Evolutionary conservation across 352 stramenopile genomes (phyloP).

Genomic region (Peronospora destructor): DNA sequence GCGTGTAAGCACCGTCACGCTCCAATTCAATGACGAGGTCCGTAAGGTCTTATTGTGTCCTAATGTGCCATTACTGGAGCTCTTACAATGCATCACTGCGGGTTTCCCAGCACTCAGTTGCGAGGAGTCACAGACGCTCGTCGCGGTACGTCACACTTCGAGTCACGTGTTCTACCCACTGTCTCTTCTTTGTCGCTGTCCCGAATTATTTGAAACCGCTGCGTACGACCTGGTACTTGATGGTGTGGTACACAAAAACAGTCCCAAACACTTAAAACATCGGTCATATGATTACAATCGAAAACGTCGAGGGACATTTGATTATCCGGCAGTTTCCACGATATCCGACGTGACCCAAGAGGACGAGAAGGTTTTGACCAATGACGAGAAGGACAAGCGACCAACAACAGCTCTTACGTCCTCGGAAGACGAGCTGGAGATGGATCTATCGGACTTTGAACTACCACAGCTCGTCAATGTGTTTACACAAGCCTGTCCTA

Average conservation of each 20-base stretch:
- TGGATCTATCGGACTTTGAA: slow-evolving; percentile 81
- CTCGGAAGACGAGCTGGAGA: slow-evolving; percentile 35
- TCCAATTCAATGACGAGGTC: slow-evolving; percentile 25
- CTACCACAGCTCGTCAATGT: slow-evolving; percentile 76
- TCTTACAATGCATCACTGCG: slow-evolving; percentile 42
- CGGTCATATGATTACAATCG: slow-evolving; percentile 7
- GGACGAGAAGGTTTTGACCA: slow-evolving; percentile 18
- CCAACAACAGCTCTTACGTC: slow-evolving; percentile 9
- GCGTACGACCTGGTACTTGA: slow-evolving; percentile 41
- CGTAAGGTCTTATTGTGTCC: slow-evolving; percentile 39
- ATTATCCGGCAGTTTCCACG: slow-evolving; percentile 14
- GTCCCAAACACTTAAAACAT: slow-evolving; percentile 8
- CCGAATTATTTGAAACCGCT: slow-evolving; percentile 44
- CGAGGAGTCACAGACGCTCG: slow-evolving; percentile 2
- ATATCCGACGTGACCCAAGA: slow-evolving; percentile 26
- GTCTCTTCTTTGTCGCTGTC: slow-evolving; percentile 52
- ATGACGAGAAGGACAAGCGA: slow-evolving; percentile 14
- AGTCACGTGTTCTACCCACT: slow-evolving; percentile 56
- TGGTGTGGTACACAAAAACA: slow-evolving; percentile 3
- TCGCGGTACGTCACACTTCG: slow-evolving; percentile 22
- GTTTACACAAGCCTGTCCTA: slow-evolving; percentile 73
- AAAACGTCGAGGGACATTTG: slow-evolving; percentile 19
- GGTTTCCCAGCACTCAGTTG: slow-evolving; percentile 29
- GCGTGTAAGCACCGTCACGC: slow-evolving; percentile 37
- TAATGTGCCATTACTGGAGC: slow-evolving; percentile 35